These are phyloP conservation scores for Zychaea mexicana DNA, from an alignment of 371 early-diverging fungal genomes.

Conservation along the genomic window DNA sequence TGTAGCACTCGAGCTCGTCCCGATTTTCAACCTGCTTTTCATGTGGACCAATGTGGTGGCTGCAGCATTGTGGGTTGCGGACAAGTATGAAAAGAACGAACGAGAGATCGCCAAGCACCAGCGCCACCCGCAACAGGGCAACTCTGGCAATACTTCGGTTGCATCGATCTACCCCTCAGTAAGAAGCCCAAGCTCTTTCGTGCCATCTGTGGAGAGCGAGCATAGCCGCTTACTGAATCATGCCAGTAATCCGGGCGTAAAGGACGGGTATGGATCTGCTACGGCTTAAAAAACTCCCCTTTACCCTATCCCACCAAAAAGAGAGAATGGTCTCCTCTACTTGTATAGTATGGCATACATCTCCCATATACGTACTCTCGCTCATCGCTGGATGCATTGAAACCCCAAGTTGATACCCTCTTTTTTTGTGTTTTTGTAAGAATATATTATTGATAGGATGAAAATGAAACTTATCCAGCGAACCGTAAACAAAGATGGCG, in stretches of 20 bases:
- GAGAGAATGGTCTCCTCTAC: no score
- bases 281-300: conserved; percentile 1
- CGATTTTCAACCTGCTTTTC: conserved; percentile 68
- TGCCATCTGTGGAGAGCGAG: conserved; percentile 22
- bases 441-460: background rate
- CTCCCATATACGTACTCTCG: no score
- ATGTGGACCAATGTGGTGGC: conserved; percentile 81
- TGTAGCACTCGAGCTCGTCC: conserved; percentile 65
- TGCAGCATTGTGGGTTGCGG: conserved; percentile 74
- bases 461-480: background rate
- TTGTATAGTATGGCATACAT: no score
- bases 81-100: conserved; percentile 57
- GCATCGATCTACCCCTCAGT: conserved; percentile 23
- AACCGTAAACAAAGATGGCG: background rate
- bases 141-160: conserved; percentile 15
- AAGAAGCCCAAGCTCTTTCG: conserved; percentile 17
- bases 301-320: background rate
- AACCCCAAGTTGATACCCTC: background rate
- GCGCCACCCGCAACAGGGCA: conserved; percentile 7
- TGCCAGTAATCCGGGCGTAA: background rate
- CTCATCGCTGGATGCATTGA: no score
- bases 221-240: conserved; percentile 15
- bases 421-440: background rate
- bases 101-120: conserved; percentile 17
- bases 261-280: conserved; percentile 23